phyloP scores from a whole-genome alignment of 2,329 filamentous ascomycete genomes.

The Nigrospora osmanthi region DNA sequence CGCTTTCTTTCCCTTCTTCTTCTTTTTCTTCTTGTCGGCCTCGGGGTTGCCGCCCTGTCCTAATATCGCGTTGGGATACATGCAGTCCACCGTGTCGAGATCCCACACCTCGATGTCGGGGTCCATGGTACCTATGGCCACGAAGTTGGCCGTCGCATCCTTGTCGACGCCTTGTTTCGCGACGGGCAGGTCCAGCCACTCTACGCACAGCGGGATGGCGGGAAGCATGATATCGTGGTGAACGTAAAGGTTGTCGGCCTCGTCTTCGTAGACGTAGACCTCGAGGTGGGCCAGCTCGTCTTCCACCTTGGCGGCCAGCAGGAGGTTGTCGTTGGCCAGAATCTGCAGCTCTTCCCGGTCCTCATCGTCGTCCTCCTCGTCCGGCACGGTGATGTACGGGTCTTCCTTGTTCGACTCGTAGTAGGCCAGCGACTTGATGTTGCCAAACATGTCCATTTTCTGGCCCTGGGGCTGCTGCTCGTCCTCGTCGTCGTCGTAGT shows the following conservation, averaged over 20 bases:
- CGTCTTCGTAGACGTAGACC: conserved; percentile 95
- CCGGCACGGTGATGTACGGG: conserved; percentile 87
- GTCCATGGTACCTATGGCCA: conserved; percentile 93
- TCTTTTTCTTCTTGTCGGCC: conserved; percentile 65
- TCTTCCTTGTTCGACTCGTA: conserved; percentile 92
- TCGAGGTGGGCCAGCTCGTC: conserved; percentile 96
- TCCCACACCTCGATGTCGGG: conserved; percentile 99
- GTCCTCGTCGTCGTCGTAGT: conserved; percentile 86
- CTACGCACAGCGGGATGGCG: conserved; percentile 87
- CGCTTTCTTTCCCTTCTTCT: conserved; percentile 79
- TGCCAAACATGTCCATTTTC: conserved; percentile 87
- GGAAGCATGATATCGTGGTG: conserved; percentile 99
- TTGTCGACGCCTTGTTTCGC: conserved; percentile 57
- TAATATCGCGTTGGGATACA: conserved; percentile 96
- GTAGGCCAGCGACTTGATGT: conserved; percentile 87
- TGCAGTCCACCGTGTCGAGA: conserved; percentile 88
- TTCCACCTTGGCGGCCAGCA: conserved; percentile 89
- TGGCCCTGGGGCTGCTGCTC: conserved; percentile 57
- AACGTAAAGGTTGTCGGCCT: conserved; percentile 92
- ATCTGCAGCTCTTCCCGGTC: conserved; percentile 93
- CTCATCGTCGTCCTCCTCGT: conserved; percentile 65
- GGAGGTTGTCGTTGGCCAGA: conserved; percentile 82
- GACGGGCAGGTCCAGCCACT: conserved; percentile 93
- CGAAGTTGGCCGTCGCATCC: conserved; percentile 75
- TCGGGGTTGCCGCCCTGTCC: conserved; percentile 58